Base-by-base conservation (phyloP, 1,284 basidiomycete genomes). In the Baeospora myosura region DNA sequence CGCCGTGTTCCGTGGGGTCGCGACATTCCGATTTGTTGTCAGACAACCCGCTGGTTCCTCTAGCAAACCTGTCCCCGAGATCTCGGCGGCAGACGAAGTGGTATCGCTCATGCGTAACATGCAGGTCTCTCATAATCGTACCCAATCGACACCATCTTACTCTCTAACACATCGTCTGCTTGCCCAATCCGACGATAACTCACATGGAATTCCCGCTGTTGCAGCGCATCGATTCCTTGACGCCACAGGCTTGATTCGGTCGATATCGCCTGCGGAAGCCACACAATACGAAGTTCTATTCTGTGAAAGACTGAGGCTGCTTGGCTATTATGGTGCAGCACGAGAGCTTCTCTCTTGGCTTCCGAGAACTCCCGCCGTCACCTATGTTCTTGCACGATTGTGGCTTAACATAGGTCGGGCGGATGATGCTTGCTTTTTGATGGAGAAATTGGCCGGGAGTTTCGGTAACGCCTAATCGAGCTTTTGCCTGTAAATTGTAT, bases 371-470 rank as follows among this genome's bases (percentile, higher is more conserved):
- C 76, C 84, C 23, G 88, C 77, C 5, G 78, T 83, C 43, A 73
- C 73, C 34, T 96, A 88, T 59, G 75, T 92, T 20, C 71, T 72
- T 37, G 85, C 80, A 2, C 67, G 80, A 49, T 68, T 90, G 10
- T 76, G 73, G 64, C 61, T 93, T 34, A 74, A 79, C 46, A 62
- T 78, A n/a, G 83, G 84, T 2, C 71, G 81, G 14, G 66, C 76
- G 11, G 88, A 90, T 42, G 86, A 90, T 51, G 87, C 88, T 1
- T 74, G 78, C 0, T 64, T 64, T 35, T 59, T 79, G 25, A 68
- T 97, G 47, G 80, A 91, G 59, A 79, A 78, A 49, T 66, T 92
- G n/a, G 81, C 83, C 10, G 80, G 79, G 29, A 77, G 72, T 49
- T 83, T 90, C 49, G 85, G 91, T 93, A 57, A 61, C 79, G 63